phyloP scores from a whole-genome alignment of 163 green algal genomes.

The Chlorella variabilis region DNA sequence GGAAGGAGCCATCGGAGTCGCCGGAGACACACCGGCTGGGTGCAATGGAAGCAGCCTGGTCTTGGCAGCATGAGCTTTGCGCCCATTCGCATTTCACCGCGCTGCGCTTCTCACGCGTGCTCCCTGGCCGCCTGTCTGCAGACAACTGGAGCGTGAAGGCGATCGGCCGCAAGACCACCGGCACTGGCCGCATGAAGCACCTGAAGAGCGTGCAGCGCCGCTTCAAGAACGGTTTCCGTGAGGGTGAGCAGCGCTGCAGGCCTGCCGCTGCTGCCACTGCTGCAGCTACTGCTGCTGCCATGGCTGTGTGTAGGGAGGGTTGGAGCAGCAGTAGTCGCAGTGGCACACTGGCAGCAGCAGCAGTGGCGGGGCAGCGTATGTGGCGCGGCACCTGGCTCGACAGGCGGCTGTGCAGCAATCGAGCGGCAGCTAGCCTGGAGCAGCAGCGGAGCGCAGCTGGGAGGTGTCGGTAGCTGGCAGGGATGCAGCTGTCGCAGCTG shows the following conservation, averaged over 20 bases:
- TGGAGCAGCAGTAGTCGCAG: no score
- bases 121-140: conserved; percentile 48
- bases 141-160: conserved; percentile 99
- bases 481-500: no score
- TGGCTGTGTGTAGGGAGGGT: background rate
- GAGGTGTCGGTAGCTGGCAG: no score
- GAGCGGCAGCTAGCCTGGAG: no score
- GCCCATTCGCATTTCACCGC: no score
- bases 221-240: conserved; percentile 92
- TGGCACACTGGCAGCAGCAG: background rate
- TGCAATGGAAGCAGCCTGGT: no score
- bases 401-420: background rate
- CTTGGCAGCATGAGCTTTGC: no score
- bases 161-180: conserved; percentile 98
- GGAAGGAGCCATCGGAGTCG: no score
- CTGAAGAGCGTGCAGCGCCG: conserved; percentile 53
- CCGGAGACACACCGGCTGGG: no score
- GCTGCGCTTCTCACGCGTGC: background rate
- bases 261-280: background rate
- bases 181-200: conserved; percentile 92
- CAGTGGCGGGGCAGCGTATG: background rate
- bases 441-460: no score
- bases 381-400: background rate
- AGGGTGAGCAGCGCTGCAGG: conserved; percentile 67
- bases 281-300: background rate